Evolutionary conservation across 202 grass and related monocot species (phyloP).

Genomic region (Panicum virgatum): DNA sequence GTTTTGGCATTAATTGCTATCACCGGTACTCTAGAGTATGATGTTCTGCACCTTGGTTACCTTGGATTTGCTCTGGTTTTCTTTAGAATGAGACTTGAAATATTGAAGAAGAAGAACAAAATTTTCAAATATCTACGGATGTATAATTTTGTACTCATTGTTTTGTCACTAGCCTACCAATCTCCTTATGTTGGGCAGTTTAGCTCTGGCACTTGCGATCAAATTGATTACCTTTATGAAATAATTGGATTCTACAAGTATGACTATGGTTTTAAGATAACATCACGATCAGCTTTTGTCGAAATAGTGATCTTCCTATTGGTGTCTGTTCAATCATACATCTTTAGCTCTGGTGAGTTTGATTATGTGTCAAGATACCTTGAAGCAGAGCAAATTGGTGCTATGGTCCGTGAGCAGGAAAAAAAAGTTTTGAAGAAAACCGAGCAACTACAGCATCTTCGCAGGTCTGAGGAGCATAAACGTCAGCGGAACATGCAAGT

Average conservation of each 20-base stretch:
- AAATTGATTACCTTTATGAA: slow-evolving; percentile 96
- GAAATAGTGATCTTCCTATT: slow-evolving; percentile 97
- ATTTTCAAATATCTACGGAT: slow-evolving; percentile 95
- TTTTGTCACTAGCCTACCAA: slow-evolving; percentile 96
- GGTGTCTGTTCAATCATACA: slow-evolving; percentile 93
- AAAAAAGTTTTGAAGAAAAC: slow-evolving; percentile 94
- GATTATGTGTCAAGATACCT: slow-evolving; percentile 97
- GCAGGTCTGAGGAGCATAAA: slow-evolving; percentile 84
- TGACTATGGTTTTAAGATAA: slow-evolving; percentile 98
- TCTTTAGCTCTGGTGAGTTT: slow-evolving; percentile 87
- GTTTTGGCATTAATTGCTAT: slow-evolving; percentile 95
- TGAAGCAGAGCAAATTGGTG: slow-evolving; percentile 95
- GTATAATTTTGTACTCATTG: slow-evolving; percentile 95
- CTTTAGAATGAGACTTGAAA: slow-evolving; percentile 97
- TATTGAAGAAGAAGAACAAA: slow-evolving; percentile 94
- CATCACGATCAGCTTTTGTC: slow-evolving; percentile 92
- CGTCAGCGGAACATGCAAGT: slow-evolving; percentile 82
- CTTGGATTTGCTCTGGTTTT: slow-evolving; percentile 97
- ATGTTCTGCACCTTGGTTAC: slow-evolving; percentile 97
- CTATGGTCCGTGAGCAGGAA: slow-evolving; percentile 93
- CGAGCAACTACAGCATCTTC: slow-evolving; percentile 80
- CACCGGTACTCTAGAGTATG: slow-evolving; percentile 96
- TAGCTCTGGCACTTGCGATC: slow-evolving; percentile 84
- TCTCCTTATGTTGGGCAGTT: slow-evolving; percentile 97
- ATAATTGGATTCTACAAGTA: slow-evolving; percentile 97